Evolutionary conservation across 768 basidiomycete genomes (phyloP).

Genomic region (Cubamyces lactineus): DNA sequence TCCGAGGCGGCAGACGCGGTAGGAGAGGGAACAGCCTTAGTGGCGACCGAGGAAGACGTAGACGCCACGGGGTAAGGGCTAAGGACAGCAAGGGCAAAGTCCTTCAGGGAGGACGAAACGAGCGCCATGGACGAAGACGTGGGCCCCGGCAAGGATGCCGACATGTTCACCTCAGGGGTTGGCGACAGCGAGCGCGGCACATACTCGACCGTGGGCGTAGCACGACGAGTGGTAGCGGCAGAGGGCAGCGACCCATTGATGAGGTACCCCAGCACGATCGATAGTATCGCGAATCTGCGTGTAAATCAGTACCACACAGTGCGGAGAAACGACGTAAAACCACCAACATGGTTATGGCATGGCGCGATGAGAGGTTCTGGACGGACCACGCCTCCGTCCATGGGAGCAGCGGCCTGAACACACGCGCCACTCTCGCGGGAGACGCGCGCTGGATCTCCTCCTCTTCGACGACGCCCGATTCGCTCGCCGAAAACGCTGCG

Average conservation of each 20-base stretch:
- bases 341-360: slow-evolving; percentile 70
- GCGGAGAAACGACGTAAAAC: not conserved
- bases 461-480: slow-evolving; percentile 48
- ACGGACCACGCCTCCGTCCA: slow-evolving; percentile 41
- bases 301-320: slow-evolving; percentile 13
- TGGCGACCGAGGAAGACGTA: slow-evolving; percentile 22
- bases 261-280: slow-evolving; percentile 61
- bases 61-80: slow-evolving; percentile 32
- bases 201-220: slow-evolving; percentile 15
- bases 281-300: slow-evolving; percentile 67
- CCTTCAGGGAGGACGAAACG: slow-evolving; percentile 31
- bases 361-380: slow-evolving; percentile 43
- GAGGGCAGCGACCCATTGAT: slow-evolving; percentile 52
- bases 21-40: slow-evolving; percentile 17
- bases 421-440: slow-evolving; percentile 45
- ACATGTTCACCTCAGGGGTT: slow-evolving; percentile 30
- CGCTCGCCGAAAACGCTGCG: slow-evolving; percentile 19
- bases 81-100: slow-evolving; percentile 41
- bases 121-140: slow-evolving; percentile 19
- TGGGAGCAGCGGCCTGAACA: slow-evolving; percentile 49
- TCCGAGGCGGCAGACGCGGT: slow-evolving; percentile 19
- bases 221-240: slow-evolving; percentile 34
- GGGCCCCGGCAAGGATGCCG: slow-evolving; percentile 21
- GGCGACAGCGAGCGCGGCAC: slow-evolving; percentile 38
- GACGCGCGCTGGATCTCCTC: slow-evolving; percentile 48